Evolutionary conservation across 2,329 filamentous ascomycete species (phyloP).

Genomic region (Penicillium sp.): DNA sequence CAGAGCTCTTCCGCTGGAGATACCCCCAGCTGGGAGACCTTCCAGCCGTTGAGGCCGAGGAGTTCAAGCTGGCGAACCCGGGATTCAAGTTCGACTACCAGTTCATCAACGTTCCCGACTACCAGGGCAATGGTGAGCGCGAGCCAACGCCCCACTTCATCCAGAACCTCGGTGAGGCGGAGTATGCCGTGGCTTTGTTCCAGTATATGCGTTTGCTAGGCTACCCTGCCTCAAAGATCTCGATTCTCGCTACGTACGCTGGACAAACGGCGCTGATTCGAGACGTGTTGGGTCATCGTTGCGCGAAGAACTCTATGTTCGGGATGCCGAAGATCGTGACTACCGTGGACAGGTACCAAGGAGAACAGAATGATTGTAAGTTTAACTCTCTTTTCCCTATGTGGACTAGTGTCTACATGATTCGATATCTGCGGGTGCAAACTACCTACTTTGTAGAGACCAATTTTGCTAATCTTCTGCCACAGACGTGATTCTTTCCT

Average conservation of each 20-base stretch:
- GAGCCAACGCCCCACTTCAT: slow-evolving; percentile 94
- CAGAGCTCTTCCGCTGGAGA: slow-evolving; percentile 89
- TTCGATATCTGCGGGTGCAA: too few species aligned
- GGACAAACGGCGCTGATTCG: slow-evolving; percentile 86
- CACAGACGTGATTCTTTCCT: slow-evolving; percentile 85
- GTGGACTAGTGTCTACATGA: background rate
- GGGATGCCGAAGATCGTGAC: slow-evolving; percentile 87
- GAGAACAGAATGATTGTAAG: slow-evolving; percentile 98
- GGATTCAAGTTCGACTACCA: slow-evolving; percentile 95
- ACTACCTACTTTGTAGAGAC: background rate
- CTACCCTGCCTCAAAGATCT: slow-evolving; percentile 82
- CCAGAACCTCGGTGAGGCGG: slow-evolving; percentile 94
- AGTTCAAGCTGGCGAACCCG: slow-evolving; percentile 83
- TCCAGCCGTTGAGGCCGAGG: slow-evolving; percentile 70
- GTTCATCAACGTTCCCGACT: slow-evolving; percentile 93
- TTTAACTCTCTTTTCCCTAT: slow-evolving; percentile 27
- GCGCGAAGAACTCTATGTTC: slow-evolving; percentile 81
- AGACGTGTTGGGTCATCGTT: slow-evolving; percentile 84
- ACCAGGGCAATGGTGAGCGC: slow-evolving; percentile 84
- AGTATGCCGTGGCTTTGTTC: slow-evolving; percentile 93
- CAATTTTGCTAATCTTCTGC: slow-evolving; percentile 19
- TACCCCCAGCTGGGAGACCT: slow-evolving; percentile 82
- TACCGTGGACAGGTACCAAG: slow-evolving; percentile 98
- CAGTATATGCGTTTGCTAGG: slow-evolving; percentile 97
- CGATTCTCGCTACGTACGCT: slow-evolving; percentile 90